Base-by-base conservation (phyloP, 768 basidiomycete species). In the Hydnum rufescens region DNA sequence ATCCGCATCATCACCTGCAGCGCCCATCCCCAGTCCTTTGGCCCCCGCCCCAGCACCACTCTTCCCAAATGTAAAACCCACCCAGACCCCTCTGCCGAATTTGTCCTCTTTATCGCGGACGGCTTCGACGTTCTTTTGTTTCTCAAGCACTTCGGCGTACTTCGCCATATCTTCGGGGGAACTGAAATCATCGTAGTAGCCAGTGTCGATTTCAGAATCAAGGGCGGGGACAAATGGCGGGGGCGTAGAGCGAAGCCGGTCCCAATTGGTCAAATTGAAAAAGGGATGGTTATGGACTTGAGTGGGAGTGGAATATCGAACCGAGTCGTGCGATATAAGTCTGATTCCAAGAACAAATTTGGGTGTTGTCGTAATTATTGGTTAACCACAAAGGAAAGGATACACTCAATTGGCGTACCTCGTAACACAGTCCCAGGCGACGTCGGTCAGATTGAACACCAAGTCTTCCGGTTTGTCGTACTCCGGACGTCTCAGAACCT, bases 111-210 rank as follows among this genome's bases (percentile, higher is more conserved):
- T 84, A 69, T 97, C 93, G 64, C 74, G 78, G 18, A 96, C 85
- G 53, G 74, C 75, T 25, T 93, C 93, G 25, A 99, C 92, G 62
- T 96, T 92, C 60, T 68, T 71, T 67, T 96, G 90, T 67, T 97
- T 99, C 71, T 95, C 95, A 65, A 84, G 77, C 4, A 99, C 95
- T 64, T 99, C 93, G 6, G 92, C 88, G 62, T 97, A 97, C 68
- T 97, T 97, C 49, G 87, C 89, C 92, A 96, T 96, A 62, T 97
- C 93, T 54, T 92, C 86, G 3, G 74, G 68, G 3, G 75, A 81
- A 2, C 80, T 80, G 64, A 90, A 90, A 63, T 89, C 87, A 59
- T 90, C 87, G 66, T 89, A 92, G 66, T 92, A 92, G 18, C 89
- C 90, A 1, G 90, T 89, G 61, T 99, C 95, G 54, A 86, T 73